A percentile compares a stretch with the other conserved stretches of the same genome.
These are phyloP conservation scores for Rhodotorula sp. DNA, from an alignment of 1,284 basidiomycete genomes.

Conservation along the genomic window DNA sequence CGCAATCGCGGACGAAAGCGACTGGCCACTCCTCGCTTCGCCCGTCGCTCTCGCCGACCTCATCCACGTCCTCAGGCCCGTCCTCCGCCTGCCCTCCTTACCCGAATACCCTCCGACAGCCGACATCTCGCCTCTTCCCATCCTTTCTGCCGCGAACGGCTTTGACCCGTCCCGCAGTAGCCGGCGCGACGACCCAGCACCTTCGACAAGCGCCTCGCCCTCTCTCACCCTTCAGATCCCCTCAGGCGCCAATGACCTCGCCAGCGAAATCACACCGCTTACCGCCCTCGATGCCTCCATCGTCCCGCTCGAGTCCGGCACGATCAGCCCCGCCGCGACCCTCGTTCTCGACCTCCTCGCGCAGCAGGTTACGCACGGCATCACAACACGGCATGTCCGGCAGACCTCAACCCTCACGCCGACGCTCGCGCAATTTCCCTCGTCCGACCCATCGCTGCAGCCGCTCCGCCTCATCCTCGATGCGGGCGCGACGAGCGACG, in stretches of 20 bases:
- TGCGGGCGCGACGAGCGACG: constrained; percentile 12
- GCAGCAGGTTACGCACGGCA: constrained; percentile 13
- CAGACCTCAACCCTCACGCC: background rate
- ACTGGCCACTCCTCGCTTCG: constrained; percentile 7
- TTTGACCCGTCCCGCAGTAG: background rate
- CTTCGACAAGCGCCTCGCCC: background rate
- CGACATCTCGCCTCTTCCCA: constrained; percentile 3
- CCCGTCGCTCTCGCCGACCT: constrained; percentile 15
- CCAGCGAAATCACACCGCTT: background rate
- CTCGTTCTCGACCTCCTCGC: constrained; percentile 16
- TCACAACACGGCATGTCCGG: constrained; percentile 7
- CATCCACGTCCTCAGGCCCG: constrained; percentile 2
- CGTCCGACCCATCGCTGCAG: constrained; percentile 20
- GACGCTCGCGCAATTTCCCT: constrained; percentile 3
- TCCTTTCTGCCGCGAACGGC: constrained; percentile 4
- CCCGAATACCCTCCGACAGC: background rate
- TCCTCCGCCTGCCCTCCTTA: background rate
- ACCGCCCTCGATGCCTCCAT: background rate
- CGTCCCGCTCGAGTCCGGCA: background rate
- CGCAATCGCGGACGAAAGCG: background rate
- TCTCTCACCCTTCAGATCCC: background rate
- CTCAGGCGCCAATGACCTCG: background rate
- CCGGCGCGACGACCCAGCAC: background rate
- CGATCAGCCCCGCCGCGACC: background rate
- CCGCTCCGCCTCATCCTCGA: constrained; percentile 20